phyloP scores from a whole-genome alignment of 371 early-diverging fungal species.

The Apophysomyces trapeziformis region DNA sequence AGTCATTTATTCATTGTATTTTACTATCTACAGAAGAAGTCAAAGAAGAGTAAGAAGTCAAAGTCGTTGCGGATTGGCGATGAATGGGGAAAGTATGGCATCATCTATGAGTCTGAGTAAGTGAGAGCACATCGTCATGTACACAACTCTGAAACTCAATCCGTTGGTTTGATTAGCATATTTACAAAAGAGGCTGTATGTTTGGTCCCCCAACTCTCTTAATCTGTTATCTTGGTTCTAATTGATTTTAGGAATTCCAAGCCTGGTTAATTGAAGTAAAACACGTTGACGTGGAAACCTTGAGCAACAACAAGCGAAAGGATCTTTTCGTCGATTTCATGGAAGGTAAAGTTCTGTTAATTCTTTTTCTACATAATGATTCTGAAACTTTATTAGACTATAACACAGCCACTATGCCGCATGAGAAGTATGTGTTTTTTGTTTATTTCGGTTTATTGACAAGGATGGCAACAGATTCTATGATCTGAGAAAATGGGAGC shows the following conservation, averaged over 20 bases:
- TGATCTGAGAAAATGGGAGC: conserved; percentile 62
- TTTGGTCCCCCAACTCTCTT: not conserved
- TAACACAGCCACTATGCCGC: conserved; percentile 79
- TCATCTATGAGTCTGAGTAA: conserved; percentile 61
- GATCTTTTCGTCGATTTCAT: conserved; percentile 71
- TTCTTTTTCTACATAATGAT: not conserved
- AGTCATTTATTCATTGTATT: not conserved
- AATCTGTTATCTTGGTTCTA: not conserved
- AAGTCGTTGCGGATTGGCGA: conserved; percentile 32
- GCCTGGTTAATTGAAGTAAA: conserved; percentile 80
- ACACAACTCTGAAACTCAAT: not conserved
- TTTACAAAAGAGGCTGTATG: conserved; percentile 59
- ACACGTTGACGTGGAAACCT: conserved; percentile 58
- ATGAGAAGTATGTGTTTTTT: conserved; percentile 57
- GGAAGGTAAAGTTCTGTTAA: conserved; percentile 46
- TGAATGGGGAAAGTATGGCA: conserved; percentile 62
- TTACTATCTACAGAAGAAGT: conserved; percentile 18
- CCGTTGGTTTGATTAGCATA: conserved; percentile 32
- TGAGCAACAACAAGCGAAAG: conserved; percentile 60
- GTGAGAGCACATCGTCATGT: not conserved
- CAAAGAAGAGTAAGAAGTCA: conserved; percentile 42
- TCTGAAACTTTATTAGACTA: conserved; percentile 47
- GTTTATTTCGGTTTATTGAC: conserved; percentile 10
- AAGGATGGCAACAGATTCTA: conserved; percentile 46
- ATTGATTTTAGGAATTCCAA: conserved; percentile 62